Base-by-base conservation (phyloP, 352 stramenopile genomes). In the Phytophthora melonis region DNA sequence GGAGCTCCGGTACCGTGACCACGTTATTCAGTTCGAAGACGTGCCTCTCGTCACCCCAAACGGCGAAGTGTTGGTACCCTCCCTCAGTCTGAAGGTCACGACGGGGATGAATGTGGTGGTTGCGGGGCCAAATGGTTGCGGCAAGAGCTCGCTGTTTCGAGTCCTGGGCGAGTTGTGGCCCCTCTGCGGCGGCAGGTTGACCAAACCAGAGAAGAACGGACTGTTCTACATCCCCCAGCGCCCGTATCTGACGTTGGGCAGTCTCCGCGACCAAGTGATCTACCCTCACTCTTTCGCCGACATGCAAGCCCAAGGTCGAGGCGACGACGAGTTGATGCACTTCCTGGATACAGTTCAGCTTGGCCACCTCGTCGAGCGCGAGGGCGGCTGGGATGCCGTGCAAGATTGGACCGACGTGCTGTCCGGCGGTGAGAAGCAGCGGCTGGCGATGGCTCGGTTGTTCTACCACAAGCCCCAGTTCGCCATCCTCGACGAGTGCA, bases 401-500 rank as follows among this genome's bases (percentile, higher is more conserved):
- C 82, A 89, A 43, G 86, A 97, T 69, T 97, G 91, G 91, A 81
- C 81, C 5, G 87, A 96, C 70, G 87, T 95, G 56, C 74, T 97
- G 2, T 94, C 83, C n/a, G 88, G 92, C 9, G 91, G 90, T 13
- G 90, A 97, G 77, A 97, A 97, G 78, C 90, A 97, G 80, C 87
- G 90, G 43, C 71, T 97, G 21, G 91, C 89, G 43, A 94, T 97
- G 79, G 89, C 89, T 36, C 79, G 90, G 34, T 16, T 97, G 43
- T 94, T 97, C 56, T 96, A 92, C 82, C 89, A 96, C 79, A 88
- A 87, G 58, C 90, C 91, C 9, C 84, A 94, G 74, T 97, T 95
- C 74, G 88, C 90, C 49, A 95, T 97, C 58, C 71, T 97, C 19
- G 90, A 97, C 70, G 91, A 96, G 65, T 93, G 87, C 58, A 95